phyloP scores from a whole-genome alignment of 305 asterid species.

The Fraxinus sp. region DNA sequence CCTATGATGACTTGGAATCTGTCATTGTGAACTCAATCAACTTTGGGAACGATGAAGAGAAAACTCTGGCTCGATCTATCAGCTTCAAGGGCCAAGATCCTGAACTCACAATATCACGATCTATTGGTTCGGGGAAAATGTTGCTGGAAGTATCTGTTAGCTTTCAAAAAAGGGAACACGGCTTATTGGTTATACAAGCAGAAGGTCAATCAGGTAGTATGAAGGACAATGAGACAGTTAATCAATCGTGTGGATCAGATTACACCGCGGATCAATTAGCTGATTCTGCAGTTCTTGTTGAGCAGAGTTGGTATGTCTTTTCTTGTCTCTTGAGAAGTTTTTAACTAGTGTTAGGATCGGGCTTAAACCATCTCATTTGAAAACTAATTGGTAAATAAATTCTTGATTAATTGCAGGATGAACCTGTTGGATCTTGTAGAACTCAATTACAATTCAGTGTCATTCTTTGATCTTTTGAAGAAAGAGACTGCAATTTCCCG shows the following conservation, averaged over 20 bases:
- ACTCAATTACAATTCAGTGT: constrained; percentile 82
- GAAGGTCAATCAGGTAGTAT: background rate
- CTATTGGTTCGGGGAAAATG: constrained; percentile 40
- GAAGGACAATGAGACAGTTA: constrained; percentile 3
- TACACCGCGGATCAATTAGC: constrained; percentile 74
- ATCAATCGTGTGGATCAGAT: constrained; percentile 35
- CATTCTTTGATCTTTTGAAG: constrained; percentile 73
- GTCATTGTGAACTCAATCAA: constrained; percentile 36
- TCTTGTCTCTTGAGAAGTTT: background rate
- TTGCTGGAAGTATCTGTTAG: constrained; percentile 29
- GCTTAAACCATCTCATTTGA: background rate
- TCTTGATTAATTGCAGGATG: constrained; percentile 29
- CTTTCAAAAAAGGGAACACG: constrained; percentile 22
- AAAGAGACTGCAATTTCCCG: constrained; percentile 86
- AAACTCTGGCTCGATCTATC: constrained; percentile 26
- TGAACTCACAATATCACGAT: constrained; percentile 34
- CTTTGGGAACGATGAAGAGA: constrained; percentile 32
- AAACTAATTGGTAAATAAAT: background rate
- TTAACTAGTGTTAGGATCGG: background rate
- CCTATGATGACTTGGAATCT: constrained; percentile 51
- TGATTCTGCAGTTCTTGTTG: constrained; percentile 76
- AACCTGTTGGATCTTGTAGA: constrained; percentile 82
- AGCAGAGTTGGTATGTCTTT: constrained; percentile 58
- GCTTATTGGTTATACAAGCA: constrained; percentile 37
- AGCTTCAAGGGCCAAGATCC: constrained; percentile 37